Percentiles rank a stretch among this genome's conserved stretches.
These are phyloP conservation scores for Amylostereum chailletii DNA, from an alignment of 1,284 basidiomycete species.

Conservation along the genomic window DNA sequence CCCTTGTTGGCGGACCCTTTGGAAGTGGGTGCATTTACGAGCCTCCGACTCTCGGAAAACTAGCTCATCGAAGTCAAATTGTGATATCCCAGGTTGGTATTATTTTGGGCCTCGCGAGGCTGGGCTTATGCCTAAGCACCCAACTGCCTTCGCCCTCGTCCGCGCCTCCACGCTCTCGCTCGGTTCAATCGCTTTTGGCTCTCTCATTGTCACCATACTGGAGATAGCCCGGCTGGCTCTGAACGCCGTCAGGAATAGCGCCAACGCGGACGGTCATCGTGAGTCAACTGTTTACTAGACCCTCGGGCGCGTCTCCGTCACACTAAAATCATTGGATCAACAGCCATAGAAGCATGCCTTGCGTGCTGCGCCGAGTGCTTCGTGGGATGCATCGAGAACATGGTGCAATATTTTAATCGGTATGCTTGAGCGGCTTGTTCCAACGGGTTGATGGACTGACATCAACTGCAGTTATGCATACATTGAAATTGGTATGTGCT, in stretches of 20 bases:
- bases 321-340: not conserved
- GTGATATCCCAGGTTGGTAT: conserved; percentile 44
- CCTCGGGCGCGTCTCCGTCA: not conserved
- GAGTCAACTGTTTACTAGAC: conserved; percentile 18
- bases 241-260: conserved; percentile 56
- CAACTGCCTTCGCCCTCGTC: conserved; percentile 63
- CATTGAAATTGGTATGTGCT: conserved; percentile 63
- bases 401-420: conserved; percentile 81
- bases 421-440: conserved; percentile 22
- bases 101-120: conserved; percentile 60
- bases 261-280: conserved; percentile 72
- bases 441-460: conserved; percentile 1
- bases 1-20: conserved; percentile 68
- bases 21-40: conserved; percentile 31
- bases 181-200: conserved; percentile 87
- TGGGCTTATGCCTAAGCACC: conserved; percentile 65
- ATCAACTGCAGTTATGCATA: conserved; percentile 54
- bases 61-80: not conserved
- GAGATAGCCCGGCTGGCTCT: conserved; percentile 70
- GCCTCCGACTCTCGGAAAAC: not conserved
- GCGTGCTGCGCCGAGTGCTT: conserved; percentile 81
- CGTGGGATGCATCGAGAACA: conserved; percentile 59
- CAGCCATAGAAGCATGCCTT: conserved; percentile 64
- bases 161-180: conserved; percentile 81
- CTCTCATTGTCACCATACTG: conserved; percentile 80